These are phyloP conservation scores for Chamaenerion angustifolium DNA, from an alignment of 345 rosid genomes.

Conservation along the genomic window DNA sequence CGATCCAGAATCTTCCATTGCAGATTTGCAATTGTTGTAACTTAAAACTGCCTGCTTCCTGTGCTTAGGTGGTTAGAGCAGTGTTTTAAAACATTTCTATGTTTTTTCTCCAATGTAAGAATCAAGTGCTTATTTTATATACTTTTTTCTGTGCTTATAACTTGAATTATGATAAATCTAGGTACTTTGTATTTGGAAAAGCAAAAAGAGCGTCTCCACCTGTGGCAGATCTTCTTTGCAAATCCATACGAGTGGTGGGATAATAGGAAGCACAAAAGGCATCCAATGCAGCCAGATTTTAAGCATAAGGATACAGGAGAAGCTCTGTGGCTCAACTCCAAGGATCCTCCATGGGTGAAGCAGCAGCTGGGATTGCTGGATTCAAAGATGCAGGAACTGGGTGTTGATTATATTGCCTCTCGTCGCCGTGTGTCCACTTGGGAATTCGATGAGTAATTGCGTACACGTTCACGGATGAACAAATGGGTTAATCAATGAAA, in stretches of 20 bases:
- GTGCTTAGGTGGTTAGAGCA: too few species aligned
- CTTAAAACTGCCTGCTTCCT: too few species aligned
- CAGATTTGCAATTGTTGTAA: too few species aligned
- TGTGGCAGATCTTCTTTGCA: slow-evolving; percentile 67
- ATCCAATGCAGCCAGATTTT: slow-evolving; percentile 50
- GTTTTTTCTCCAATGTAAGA: not conserved
- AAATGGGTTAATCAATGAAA: not conserved
- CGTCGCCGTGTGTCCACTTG: slow-evolving; percentile 4
- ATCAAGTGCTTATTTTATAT: not conserved
- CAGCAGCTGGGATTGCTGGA: slow-evolving; percentile 47
- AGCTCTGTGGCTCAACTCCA: slow-evolving; percentile 44
- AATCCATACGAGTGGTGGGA: slow-evolving; percentile 80
- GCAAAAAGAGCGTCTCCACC: slow-evolving; percentile 20
- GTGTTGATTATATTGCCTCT: slow-evolving; percentile 6
- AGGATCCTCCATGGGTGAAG: slow-evolving; percentile 54
- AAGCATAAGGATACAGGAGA: slow-evolving; percentile 57
- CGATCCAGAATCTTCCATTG: too few species aligned
- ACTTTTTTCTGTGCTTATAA: slow-evolving; percentile 2
- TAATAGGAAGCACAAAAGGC: slow-evolving; percentile 37
- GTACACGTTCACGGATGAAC: slow-evolving; percentile 16
- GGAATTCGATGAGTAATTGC: slow-evolving; percentile 34
- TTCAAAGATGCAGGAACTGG: slow-evolving; percentile 21
- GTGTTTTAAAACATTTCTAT: not conserved
- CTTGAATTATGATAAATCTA: slow-evolving; percentile 4
- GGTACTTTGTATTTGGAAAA: slow-evolving; percentile 19